Base-by-base conservation (phyloP, 208 protist species). In the Wallacemonas sp. region DNA sequence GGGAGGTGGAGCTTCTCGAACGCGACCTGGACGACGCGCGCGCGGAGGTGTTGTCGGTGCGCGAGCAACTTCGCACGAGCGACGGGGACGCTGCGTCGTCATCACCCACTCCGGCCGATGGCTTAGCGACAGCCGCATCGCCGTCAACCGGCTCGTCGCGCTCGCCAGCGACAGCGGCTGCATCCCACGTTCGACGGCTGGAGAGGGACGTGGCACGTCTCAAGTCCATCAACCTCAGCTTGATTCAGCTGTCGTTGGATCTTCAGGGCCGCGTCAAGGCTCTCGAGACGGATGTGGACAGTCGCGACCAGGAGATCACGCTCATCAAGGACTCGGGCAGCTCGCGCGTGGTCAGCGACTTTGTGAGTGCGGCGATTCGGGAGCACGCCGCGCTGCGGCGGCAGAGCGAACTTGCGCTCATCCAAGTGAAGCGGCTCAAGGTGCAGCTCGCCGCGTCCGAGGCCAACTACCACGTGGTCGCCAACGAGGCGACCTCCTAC, bases 401-500 rank as follows among this genome's bases (percentile, higher is more conserved):
- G 1, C 86, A 93, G 50, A 86, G 82, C 70, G 91, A 93, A 54
- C 81, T 94, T 32, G 83, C 91, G 2, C 70, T 91, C 42, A 83
- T 93, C 55, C 86, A 88, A 28, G 80, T 77, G 8, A 89, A 90
- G 75, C 76, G 79, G 8, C 54, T 84, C 36, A 74, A 75, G 44
- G 79, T 96, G 59, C 87, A 93, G 57, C 81, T 96, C 18, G 80
- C 77, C 14, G 91, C 88, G 7, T 86, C 84, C 1, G 91, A 96
- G 71, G 87, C 91, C 11, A 96, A 96, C 79, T 82, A 87, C 52
- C 84, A 87, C 41, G 85, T 96, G 7, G 86, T 91, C 42, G 65
- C 82, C 29, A 96, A 96, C 74, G 91, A 96, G 76, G 91, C 87
- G 16, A 92, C 66, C 2, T 55, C 75, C 44, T 94, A 96, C 79